These are phyloP conservation scores for Petasospora rhodanensis DNA, from an alignment of 1,139 yeast species.

Conservation along the genomic window DNA sequence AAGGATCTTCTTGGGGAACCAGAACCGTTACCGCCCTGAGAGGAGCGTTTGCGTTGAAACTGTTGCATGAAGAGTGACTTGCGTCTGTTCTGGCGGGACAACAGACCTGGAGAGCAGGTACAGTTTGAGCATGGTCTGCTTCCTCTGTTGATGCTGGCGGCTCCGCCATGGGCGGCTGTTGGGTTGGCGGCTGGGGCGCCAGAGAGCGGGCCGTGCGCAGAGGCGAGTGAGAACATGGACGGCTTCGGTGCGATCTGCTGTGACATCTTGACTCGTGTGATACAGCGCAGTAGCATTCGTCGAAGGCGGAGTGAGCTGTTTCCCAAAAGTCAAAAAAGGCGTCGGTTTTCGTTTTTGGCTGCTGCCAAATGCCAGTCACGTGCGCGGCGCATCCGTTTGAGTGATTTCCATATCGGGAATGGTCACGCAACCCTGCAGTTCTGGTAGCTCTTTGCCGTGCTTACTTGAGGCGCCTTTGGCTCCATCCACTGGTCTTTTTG, in stretches of 20 bases:
- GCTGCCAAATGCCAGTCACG: too few relatives aligned
- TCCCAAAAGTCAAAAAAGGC: too few relatives aligned
- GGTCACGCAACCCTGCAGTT: too few relatives aligned
- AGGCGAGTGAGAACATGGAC: constrained; percentile 24
- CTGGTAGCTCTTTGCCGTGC: too few relatives aligned
- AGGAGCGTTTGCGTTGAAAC: constrained; percentile 23
- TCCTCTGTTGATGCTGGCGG: constrained; percentile 16
- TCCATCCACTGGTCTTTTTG: too few relatives aligned
- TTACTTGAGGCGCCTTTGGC: too few relatives aligned
- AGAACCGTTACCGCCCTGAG: constrained; percentile 9
- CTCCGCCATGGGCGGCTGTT: constrained; percentile 6
- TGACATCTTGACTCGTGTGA: constrained; percentile 17
- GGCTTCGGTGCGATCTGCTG: constrained; percentile 24
- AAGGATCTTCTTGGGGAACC: constrained; percentile 21
- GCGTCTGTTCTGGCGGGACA: constrained; percentile 60
- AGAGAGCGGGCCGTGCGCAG: constrained; percentile 5
- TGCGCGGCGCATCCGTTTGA: too few relatives aligned
- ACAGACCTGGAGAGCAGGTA: constrained; percentile 76
- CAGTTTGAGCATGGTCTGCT: constrained; percentile 61
- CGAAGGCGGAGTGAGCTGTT: too few relatives aligned
- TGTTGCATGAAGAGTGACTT: constrained; percentile 48
- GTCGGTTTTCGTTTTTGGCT: too few relatives aligned
- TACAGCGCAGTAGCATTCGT: too few relatives aligned
- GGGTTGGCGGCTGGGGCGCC: constrained; percentile 4
- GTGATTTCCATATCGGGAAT: too few relatives aligned